These are phyloP conservation scores for Arachnomyces sp. DNA, from an alignment of 2,329 filamentous ascomycete species.

Conservation along the genomic window DNA sequence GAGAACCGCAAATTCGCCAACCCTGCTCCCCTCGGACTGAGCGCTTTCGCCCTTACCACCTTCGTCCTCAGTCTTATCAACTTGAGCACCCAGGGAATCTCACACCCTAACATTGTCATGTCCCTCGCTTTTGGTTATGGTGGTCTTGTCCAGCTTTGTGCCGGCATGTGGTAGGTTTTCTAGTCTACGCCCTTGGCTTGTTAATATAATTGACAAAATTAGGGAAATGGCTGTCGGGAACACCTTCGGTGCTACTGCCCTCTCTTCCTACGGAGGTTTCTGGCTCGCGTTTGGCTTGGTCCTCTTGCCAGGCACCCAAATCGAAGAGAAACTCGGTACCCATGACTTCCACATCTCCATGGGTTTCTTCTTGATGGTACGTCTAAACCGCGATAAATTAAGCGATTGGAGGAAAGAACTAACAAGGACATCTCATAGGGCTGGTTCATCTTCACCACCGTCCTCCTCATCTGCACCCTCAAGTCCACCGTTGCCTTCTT, in stretches of 20 bases:
- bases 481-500: conserved; percentile 72
- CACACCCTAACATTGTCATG: conserved; percentile 57
- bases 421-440: conserved; percentile 30
- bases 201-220: conserved; percentile 1
- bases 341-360: conserved; percentile 52
- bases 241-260: conserved; percentile 73
- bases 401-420: background rate
- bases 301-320: conserved; percentile 52
- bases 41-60: conserved; percentile 72
- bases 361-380: conserved; percentile 62
- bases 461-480: conserved; percentile 65
- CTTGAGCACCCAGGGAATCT: conserved; percentile 54
- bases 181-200: background rate
- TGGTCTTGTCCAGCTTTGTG: conserved; percentile 67
- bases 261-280: conserved; percentile 77
- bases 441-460: conserved; percentile 79
- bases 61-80: conserved; percentile 72
- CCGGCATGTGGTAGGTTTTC: conserved; percentile 69
- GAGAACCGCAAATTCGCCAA: conserved; percentile 65
- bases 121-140: conserved; percentile 66
- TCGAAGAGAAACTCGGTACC: conserved; percentile 20
- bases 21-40: conserved; percentile 67
- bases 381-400: conserved; percentile 10
- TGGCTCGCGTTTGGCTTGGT: conserved; percentile 70
- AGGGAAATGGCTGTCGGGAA: conserved; percentile 86